Evolutionary conservation across 768 basidiomycete genomes (phyloP).

Genomic region (Trametes punicea): DNA sequence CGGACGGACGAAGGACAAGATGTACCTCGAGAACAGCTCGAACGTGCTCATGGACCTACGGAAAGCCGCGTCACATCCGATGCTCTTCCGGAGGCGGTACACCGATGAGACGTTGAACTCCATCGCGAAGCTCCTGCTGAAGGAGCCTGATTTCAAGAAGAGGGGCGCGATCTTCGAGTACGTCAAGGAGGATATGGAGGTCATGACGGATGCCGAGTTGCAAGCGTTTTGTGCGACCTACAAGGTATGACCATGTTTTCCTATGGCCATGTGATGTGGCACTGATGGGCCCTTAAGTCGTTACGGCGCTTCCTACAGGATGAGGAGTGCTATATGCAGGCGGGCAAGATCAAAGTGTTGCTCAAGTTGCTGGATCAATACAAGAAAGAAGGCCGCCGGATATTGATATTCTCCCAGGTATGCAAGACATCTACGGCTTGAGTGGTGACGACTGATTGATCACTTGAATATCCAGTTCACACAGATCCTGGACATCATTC

Average conservation of each 20-base stretch:
- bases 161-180: conserved; percentile 74
- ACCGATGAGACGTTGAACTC: conserved; percentile 69
- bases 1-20: conserved; percentile 55
- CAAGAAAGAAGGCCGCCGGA: conserved; percentile 64
- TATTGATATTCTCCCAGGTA: conserved; percentile 95
- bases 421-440: conserved; percentile 15
- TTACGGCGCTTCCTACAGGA: conserved; percentile 72
- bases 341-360: conserved; percentile 82
- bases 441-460: not conserved
- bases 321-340: conserved; percentile 73
- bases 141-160: conserved; percentile 89
- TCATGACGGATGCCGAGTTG: conserved; percentile 97
- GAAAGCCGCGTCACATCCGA: conserved; percentile 94
- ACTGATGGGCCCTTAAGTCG: conserved; percentile 41
- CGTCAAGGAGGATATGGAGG: conserved; percentile 96
- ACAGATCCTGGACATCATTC: conserved; percentile 91
- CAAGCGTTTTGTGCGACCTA: conserved; percentile 83
- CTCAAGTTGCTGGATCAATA: conserved; percentile 70
- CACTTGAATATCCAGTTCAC: conserved; percentile 63
- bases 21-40: conserved; percentile 75
- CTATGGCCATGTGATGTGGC: not conserved
- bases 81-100: conserved; percentile 88
- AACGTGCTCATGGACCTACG: conserved; percentile 98
- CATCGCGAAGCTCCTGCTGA: conserved; percentile 79
- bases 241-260: conserved; percentile 52